Conservation (phyloP, 2,329 filamentous ascomycete genomes). For the Thelonectria discophora region DNA sequence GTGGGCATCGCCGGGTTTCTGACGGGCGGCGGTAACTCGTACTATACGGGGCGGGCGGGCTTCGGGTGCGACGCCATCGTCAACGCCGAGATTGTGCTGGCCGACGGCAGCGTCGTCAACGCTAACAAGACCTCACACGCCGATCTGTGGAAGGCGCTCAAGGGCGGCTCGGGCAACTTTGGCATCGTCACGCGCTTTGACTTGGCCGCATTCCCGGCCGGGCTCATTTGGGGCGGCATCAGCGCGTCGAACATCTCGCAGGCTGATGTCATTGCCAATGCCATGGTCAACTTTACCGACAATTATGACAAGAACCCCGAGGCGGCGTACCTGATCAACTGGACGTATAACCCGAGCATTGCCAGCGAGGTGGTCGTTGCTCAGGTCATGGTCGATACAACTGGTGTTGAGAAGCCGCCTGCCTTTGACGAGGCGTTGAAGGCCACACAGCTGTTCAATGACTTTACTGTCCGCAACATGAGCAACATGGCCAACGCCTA, state of each 20-base stretch:
- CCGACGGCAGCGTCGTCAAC: not conserved
- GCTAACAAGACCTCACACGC: conserved; percentile 40
- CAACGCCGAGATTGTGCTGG: conserved; percentile 7
- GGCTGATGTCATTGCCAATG: conserved; percentile 11
- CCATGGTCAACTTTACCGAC: conserved; percentile 29
- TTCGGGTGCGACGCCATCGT: conserved; percentile 6
- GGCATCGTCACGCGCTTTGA: conserved; percentile 55
- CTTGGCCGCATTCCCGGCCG: not conserved
- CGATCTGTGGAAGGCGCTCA: conserved; percentile 59
- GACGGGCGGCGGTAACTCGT: conserved; percentile 43
- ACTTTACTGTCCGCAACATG: conserved; percentile 25
- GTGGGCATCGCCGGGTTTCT: conserved; percentile 44
- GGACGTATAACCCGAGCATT: conserved; percentile 28
- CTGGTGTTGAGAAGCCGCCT: conserved; percentile 33
- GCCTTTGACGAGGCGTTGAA: conserved; percentile 38
- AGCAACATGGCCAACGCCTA: conserved; percentile 25
- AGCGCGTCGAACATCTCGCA: conserved; percentile 3
- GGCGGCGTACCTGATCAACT: conserved; percentile 32
- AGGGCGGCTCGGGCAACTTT: conserved; percentile 60
- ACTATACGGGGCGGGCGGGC: conserved; percentile 45
- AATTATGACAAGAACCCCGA: conserved; percentile 33
- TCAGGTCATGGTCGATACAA: conserved; percentile 30
- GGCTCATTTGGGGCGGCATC: conserved; percentile 33
- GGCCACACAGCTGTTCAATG: conserved; percentile 29
- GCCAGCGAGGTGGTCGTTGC: conserved; percentile 29